Percentiles rank a stretch among this genome's conserved stretches.
Evolutionary conservation across 164 flowering plant genomes (phyloP).

Genomic region (Magnolia officinalis): DNA sequence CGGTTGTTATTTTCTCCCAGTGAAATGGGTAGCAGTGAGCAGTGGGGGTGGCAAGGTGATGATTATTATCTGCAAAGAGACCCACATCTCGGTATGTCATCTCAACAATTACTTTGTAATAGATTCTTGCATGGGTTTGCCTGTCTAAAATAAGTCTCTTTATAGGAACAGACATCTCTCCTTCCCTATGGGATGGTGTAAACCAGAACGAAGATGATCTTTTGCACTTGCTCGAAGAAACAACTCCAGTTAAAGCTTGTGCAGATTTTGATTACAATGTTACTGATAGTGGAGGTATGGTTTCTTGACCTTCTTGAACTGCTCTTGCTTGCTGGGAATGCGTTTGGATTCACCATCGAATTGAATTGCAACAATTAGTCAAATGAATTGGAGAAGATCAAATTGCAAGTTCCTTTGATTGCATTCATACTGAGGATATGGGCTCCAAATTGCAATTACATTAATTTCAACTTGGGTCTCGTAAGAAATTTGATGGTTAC

Average conservation of each 20-base stretch:
- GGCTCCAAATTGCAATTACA: neutral
- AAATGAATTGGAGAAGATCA: neutral
- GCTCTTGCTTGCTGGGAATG: neutral
- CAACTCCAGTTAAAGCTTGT: constrained; percentile 80
- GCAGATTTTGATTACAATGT: constrained; percentile 57
- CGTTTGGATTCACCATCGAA: neutral
- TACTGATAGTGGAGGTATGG: constrained; percentile 31
- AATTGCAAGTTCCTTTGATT: neutral
- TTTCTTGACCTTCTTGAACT: neutral
- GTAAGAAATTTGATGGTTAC: neutral
- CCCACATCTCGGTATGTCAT: constrained; percentile 36
- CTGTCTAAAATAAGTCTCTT: neutral
- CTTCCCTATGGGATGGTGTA: constrained; percentile 42
- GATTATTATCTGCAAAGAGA: constrained; percentile 36
- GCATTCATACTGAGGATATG: neutral
- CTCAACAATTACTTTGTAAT: neutral
- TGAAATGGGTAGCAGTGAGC: constrained; percentile 26
- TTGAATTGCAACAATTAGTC: neutral
- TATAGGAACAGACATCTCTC: constrained; percentile 36
- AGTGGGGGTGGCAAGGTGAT: constrained; percentile 49
- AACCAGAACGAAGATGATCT: constrained; percentile 47
- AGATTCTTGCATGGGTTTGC: neutral
- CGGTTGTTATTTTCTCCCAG: neutral
- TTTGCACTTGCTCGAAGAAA: constrained; percentile 57
- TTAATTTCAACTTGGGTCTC: neutral